Evolutionary conservation across 208 protist genomes (phyloP).

Genomic region (Crithidia mellificae): DNA sequence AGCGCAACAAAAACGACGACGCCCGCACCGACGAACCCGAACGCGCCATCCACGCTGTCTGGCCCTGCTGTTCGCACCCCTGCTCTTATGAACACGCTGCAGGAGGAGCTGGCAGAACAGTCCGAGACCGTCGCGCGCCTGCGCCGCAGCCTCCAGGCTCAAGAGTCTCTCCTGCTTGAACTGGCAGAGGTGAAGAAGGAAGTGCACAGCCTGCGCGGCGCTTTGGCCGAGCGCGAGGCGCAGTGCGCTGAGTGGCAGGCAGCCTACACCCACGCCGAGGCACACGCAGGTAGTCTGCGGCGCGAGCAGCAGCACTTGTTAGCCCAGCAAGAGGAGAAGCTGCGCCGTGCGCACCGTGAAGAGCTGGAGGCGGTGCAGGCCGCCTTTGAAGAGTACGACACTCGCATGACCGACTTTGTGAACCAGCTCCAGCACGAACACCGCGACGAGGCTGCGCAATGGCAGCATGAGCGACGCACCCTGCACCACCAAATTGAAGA

Average conservation of each 20-base stretch:
- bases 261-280: conserved; percentile 12
- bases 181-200: conserved; percentile 16
- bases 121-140: conserved; percentile 20
- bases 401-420: conserved; percentile 42
- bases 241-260: conserved; percentile 22
- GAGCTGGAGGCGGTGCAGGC: conserved; percentile 46
- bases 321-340: conserved; percentile 28
- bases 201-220: neutral
- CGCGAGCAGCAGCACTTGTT: conserved; percentile 35
- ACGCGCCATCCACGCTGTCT: no score
- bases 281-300: neutral
- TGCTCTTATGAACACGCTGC: neutral
- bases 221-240: conserved; percentile 15
- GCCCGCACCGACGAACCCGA: no score
- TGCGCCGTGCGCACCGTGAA: conserved; percentile 34
- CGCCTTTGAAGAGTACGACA: conserved; percentile 58
- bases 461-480: conserved; percentile 40
- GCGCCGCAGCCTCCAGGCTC: conserved; percentile 20
- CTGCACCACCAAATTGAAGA: conserved; percentile 37
- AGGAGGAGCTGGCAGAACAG: conserved; percentile 13
- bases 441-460: conserved; percentile 35
- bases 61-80: neutral
- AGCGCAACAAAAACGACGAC: no score
- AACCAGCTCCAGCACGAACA: conserved; percentile 40
- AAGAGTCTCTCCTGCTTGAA: conserved; percentile 26